Conservation (phyloP, 2,329 filamentous ascomycete genomes). For the Phyllosticta ampelicida region DNA sequence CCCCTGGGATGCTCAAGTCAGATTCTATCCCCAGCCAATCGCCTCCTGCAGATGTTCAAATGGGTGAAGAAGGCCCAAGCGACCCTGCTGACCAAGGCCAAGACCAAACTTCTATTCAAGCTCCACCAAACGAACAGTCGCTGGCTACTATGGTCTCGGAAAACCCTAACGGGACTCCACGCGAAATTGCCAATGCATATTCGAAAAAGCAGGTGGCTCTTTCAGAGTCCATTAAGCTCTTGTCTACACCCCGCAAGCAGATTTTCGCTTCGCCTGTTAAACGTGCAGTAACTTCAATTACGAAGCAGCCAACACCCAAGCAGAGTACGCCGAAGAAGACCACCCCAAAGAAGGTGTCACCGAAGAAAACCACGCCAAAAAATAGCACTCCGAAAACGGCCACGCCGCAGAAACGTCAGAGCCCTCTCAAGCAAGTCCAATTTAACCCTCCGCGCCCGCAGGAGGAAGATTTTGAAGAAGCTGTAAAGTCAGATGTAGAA, state of each 20-base stretch:
- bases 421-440: slow-evolving; percentile 19
- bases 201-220: slow-evolving; percentile 25
- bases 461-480: slow-evolving; percentile 31
- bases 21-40: background rate
- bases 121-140: background rate
- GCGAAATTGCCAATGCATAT: slow-evolving; percentile 16
- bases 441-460: slow-evolving; percentile 18
- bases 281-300: slow-evolving; percentile 11
- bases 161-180: background rate
- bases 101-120: background rate
- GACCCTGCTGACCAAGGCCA: background rate
- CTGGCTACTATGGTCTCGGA: background rate
- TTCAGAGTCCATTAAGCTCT: slow-evolving; percentile 35
- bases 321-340: slow-evolving; percentile 13
- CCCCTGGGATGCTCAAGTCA: slow-evolving; percentile 20
- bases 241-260: slow-evolving; percentile 40
- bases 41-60: background rate
- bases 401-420: slow-evolving; percentile 2
- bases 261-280: slow-evolving; percentile 33
- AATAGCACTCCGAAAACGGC: slow-evolving; percentile 27
- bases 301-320: slow-evolving; percentile 7
- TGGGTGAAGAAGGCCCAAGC: background rate
- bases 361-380: slow-evolving; percentile 30
- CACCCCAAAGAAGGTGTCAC: slow-evolving; percentile 31
- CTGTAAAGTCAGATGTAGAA: slow-evolving; percentile 35